Evolutionary conservation across 2,329 filamentous ascomycete genomes (phyloP), one percentile per base, ranked within the genome.

Genomic region (Apiospora sp.): DNA sequence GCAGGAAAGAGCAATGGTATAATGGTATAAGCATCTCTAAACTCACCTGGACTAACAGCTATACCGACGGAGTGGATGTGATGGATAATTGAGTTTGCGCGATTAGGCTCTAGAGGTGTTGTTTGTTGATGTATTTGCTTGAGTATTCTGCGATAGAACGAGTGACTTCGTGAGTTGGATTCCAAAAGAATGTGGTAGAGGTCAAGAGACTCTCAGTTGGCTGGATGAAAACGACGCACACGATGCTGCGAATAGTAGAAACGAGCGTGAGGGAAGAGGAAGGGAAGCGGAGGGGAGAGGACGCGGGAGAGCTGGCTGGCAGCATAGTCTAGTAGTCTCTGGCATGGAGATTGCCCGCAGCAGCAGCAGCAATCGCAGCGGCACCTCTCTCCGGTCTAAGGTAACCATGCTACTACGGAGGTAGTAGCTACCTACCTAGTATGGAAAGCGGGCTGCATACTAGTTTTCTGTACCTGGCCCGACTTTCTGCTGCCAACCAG

Each of bases 151-250:
- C 34, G 22, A 22, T 69, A 41, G 48, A 73, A 71, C 70, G 72
- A 73, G 70, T 30, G 72, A 72, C 69, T 67, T 46, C 67, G 71
- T 37, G 24, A 67, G 64, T 27, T 68, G 67, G 24, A 41, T 69
- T 73, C 72, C 72, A 72, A 73, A 73, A 72, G 72, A 73, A 73
- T 73, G 72, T 73, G 72, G 71, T 73, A 73, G 72, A 73, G 72
- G 72, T 72, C 72, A 48, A 58, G 64, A 44, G 72, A 73, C 72
- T n/a, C 72, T 73, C 72, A 72, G 72, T 73, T 73, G 72, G 72
- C 48, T 71, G 71, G 68, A 67, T 27, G 19, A 51, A 30, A 61
- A 70, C 64, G 70, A 73, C 54, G 70, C 58, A 58, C 68, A 48
- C 69, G 72, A 44, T 41, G 34, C 49, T 61, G 64, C 51, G 54